These are phyloP conservation scores for Saccharata proteae DNA, from an alignment of 2,329 filamentous ascomycete species.

Conservation along the genomic window DNA sequence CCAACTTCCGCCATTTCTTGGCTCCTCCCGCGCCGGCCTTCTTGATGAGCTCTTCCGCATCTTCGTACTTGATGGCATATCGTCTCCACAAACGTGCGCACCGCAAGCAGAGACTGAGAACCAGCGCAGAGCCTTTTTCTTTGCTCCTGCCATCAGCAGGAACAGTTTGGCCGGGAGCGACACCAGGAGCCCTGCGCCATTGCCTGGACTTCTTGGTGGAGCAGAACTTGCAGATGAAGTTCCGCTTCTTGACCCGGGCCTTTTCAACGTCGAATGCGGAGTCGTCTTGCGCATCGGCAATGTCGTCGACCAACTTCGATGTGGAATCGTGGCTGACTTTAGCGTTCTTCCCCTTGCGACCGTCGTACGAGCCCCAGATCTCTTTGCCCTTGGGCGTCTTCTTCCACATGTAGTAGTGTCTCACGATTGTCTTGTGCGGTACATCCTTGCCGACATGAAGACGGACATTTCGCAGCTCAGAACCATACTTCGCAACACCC, in stretches of 20 bases:
- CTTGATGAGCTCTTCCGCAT: constrained; percentile 79
- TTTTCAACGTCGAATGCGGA: constrained; percentile 92
- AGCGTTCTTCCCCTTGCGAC: constrained; percentile 83
- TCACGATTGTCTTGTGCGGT: constrained; percentile 67
- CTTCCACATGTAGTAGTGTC: constrained; percentile 98
- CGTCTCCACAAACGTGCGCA: constrained; percentile 92
- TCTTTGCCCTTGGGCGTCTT: constrained; percentile 76
- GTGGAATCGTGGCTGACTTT: constrained; percentile 49
- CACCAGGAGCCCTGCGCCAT: constrained; percentile 81
- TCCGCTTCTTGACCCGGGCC: constrained; percentile 63
- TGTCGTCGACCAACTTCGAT: constrained; percentile 75
- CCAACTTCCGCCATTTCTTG: constrained; percentile 73
- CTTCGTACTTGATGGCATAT: constrained; percentile 92
- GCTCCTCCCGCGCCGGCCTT: constrained; percentile 71
- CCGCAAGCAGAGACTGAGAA: constrained; percentile 75
- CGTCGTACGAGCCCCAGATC: constrained; percentile 81
- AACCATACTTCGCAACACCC: constrained; percentile 78
- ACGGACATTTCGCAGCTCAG: constrained; percentile 72
- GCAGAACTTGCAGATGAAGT: constrained; percentile 93
- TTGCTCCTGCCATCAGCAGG: constrained; percentile 59
- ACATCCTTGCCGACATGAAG: constrained; percentile 79
- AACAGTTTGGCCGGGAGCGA: constrained; percentile 57
- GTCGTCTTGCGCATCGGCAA: constrained; percentile 85
- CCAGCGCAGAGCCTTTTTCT: constrained; percentile 63
- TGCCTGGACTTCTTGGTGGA: constrained; percentile 66